phyloP scores from a whole-genome alignment of 2,329 filamentous ascomycete species.

The Paradendryphiella salina region DNA sequence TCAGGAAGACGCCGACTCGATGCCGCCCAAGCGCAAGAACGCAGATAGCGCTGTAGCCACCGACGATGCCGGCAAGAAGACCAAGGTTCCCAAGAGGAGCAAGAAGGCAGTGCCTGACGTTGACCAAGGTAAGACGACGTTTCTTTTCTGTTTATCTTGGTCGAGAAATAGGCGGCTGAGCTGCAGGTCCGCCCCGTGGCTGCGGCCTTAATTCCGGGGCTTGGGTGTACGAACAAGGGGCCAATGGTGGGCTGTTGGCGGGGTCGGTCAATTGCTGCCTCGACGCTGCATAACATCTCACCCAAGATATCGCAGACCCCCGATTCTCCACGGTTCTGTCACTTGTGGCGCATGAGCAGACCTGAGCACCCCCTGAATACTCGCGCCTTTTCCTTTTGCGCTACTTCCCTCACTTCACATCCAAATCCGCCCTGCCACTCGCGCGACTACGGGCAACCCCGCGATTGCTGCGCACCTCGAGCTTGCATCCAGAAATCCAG shows the following conservation, averaged over 20 bases:
- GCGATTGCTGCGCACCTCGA: conserved; percentile 6
- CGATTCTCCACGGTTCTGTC: conserved; percentile 4
- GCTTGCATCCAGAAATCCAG: background rate
- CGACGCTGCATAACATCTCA: conserved; percentile 26
- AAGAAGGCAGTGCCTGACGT: background rate
- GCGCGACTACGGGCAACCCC: conserved; percentile 3
- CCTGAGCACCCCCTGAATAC: background rate
- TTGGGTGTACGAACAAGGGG: conserved; percentile 11
- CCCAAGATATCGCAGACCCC: conserved; percentile 13
- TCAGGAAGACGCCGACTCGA: conserved; percentile 1
- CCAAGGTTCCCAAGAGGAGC: conserved; percentile 5
- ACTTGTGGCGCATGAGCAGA: background rate
- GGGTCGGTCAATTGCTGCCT: conserved; percentile 24
- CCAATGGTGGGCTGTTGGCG: conserved; percentile 22
- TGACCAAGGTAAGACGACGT: conserved; percentile 2
- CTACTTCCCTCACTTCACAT: background rate
- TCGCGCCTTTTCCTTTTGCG: background rate
- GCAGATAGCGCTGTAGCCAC: background rate
- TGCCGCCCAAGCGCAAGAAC: conserved; percentile 19
- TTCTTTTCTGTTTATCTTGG: background rate
- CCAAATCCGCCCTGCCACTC: background rate
- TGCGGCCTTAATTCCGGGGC: conserved; percentile 16
- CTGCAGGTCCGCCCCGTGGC: conserved; percentile 6
- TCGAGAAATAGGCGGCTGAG: background rate
- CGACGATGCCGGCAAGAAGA: conserved; percentile 7